Evolutionary conservation across 2,329 filamentous ascomycete genomes (phyloP), one percentile per base, ranked within the genome.

Genomic region (Aspergillus sojae): DNA sequence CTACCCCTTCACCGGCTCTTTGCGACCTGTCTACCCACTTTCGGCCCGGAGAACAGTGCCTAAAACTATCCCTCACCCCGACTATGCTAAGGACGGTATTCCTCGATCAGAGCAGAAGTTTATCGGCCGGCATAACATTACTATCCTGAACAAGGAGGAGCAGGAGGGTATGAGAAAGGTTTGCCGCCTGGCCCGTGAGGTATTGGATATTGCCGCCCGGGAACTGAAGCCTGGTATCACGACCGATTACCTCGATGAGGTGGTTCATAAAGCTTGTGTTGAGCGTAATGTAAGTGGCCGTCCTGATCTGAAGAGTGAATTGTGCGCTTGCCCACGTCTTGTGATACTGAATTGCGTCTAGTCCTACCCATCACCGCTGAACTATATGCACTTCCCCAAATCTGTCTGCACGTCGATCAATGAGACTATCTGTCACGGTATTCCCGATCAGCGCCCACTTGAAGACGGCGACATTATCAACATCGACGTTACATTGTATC

Each of bases 391-490:
- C 79, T 99, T 98, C 81, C 95, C 95, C 68, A 99, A 99, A 82
- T 99, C 95, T 0, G 92, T 97, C 66, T 99, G 95, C 81, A 98
- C 94, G 3, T 98, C 94, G 3, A 82, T 92, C 57, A 99, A 99
- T 83, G 95, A 99, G 80, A 91, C 97, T 68, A 98, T 99, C 78
- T 99, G 95, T 83, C 95, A 99, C 83, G 95, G 95, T 59, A 99
- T 99, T 67, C 95, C 95, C 19, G 95, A 99, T 74, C 89, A 96
- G 77, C 88, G 95, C 61, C 84, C 91, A 9, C 85, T 99, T 1
- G 81, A 93, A 67, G 94, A 99, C 70, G 95, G 95, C 66, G 95
- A 99, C 74, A 98, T 99, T 68, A 82, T 99, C 74, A 99, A 99
- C 81, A 93, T 99, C 69, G 95, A 99, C 72, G 92, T 99, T 5